These are phyloP conservation scores for Sarcodon aspratus DNA, from an alignment of 768 basidiomycete species.

Conservation along the genomic window DNA sequence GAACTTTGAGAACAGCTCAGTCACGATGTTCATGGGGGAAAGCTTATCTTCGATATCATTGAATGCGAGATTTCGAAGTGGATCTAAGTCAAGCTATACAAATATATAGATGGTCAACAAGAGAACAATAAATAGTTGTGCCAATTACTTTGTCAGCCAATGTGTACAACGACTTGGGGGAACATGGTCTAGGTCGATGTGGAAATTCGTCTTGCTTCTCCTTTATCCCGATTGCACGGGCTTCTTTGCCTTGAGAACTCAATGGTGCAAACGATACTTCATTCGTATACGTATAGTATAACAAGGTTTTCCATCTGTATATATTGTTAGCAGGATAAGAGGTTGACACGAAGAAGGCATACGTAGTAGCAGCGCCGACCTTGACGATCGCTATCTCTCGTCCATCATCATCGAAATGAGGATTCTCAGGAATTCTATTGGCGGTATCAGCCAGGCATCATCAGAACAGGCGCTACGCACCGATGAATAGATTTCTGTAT, in stretches of 20 bases:
- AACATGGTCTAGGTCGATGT: slow-evolving; percentile 4
- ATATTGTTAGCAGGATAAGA: not conserved
- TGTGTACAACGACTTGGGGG: slow-evolving; percentile 16
- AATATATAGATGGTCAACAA: not conserved
- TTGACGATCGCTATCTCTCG: not conserved
- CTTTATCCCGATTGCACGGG: not conserved
- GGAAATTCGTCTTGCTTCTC: not conserved
- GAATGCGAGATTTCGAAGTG: not conserved
- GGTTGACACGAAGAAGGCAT: not conserved
- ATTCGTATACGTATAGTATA: slow-evolving; percentile 11
- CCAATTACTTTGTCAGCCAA: slow-evolving; percentile 10
- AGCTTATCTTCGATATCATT: not conserved
- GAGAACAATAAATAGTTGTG: not conserved
- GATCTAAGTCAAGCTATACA: not conserved
- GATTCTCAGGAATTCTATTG: not conserved
- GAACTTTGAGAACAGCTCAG: not conserved
- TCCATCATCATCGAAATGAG: not conserved
- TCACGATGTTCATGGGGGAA: not conserved
- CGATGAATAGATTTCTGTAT: no score
- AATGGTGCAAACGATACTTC: slow-evolving; percentile 8
- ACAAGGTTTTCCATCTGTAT: slow-evolving; percentile 7
- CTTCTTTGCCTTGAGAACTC: slow-evolving; percentile 1
- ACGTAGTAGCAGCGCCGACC: not conserved
- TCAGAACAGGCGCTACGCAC: not conserved
- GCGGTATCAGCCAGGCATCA: not conserved